phyloP scores from a whole-genome alignment of 305 asterid species.

The Euphrasia arctica region DNA sequence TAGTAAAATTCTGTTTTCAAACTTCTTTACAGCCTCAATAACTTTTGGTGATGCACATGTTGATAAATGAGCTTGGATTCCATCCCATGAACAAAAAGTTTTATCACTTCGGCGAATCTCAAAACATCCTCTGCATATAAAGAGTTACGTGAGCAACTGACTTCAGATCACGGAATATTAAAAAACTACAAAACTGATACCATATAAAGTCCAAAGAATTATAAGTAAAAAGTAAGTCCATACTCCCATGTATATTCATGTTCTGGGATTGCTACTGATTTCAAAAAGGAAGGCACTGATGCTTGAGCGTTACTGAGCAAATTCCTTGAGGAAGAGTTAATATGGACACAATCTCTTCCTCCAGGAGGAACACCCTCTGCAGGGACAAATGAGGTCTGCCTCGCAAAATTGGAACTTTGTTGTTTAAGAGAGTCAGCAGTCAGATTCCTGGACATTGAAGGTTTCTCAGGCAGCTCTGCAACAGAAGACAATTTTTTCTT shows the following conservation, averaged over 20 bases:
- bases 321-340: slow-evolving; percentile 34
- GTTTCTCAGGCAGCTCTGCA: slow-evolving; percentile 49
- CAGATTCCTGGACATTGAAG: slow-evolving; percentile 27
- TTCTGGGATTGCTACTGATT: slow-evolving; percentile 61
- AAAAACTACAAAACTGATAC: background rate
- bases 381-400: slow-evolving; percentile 38
- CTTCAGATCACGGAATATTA: background rate
- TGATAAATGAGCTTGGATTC: slow-evolving; percentile 91
- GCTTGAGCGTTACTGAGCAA: slow-evolving; percentile 36
- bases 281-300: slow-evolving; percentile 37
- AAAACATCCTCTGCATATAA: slow-evolving; percentile 73
- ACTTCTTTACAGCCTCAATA: slow-evolving; percentile 57
- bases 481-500: slow-evolving; percentile 38
- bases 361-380: slow-evolving; percentile 24
- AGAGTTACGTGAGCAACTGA: slow-evolving; percentile 21
- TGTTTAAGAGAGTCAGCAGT: slow-evolving; percentile 40
- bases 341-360: slow-evolving; percentile 11
- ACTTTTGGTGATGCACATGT: slow-evolving; percentile 74
- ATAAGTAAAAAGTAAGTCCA: slow-evolving; percentile 35
- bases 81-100: slow-evolving; percentile 50
- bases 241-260: slow-evolving; percentile 89
- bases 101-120: slow-evolving; percentile 59
- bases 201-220: slow-evolving; percentile 14
- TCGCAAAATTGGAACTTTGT: slow-evolving; percentile 33
- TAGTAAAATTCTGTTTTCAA: slow-evolving; percentile 53